A percentile compares a stretch with the other conserved stretches of the same genome.
Evolutionary conservation across 2,329 filamentous ascomycete species (phyloP).

Genomic region (Fusarium nanum): DNA sequence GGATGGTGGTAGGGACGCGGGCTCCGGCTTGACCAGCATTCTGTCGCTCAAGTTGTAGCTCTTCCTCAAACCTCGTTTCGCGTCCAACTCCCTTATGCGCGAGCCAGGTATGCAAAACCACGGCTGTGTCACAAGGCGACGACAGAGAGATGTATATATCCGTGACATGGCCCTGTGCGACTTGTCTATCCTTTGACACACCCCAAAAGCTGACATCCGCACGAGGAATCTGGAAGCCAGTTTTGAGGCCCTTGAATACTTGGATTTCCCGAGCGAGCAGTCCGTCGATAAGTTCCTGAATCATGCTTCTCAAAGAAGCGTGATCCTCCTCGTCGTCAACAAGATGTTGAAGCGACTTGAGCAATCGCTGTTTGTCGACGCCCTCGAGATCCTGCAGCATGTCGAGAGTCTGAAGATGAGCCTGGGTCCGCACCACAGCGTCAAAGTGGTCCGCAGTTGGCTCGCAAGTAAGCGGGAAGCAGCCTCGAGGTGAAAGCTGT

Average conservation of each 20-base stretch:
- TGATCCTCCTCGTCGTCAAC: neutral
- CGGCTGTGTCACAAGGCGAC: neutral
- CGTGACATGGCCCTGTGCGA: neutral
- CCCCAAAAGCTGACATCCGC: slow-evolving; percentile 9
- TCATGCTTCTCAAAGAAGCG: neutral
- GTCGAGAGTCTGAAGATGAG: slow-evolving; percentile 14
- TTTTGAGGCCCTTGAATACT: slow-evolving; percentile 6
- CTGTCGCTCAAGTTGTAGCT: slow-evolving; percentile 13
- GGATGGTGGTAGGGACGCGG: slow-evolving; percentile 19
- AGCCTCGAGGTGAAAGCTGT: slow-evolving; percentile 19
- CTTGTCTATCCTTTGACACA: neutral
- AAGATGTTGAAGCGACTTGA: slow-evolving; percentile 13
- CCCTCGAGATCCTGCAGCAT: slow-evolving; percentile 34
- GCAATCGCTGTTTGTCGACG: slow-evolving; percentile 19
- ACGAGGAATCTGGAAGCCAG: neutral
- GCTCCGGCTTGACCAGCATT: neutral
- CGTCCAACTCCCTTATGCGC: neutral
- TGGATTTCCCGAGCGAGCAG: neutral
- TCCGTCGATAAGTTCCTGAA: neutral
- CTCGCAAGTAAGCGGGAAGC: slow-evolving; percentile 26
- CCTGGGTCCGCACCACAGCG: slow-evolving; percentile 27
- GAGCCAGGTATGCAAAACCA: slow-evolving; percentile 5
- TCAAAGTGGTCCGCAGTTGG: slow-evolving; percentile 24
- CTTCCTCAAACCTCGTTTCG: slow-evolving; percentile 1
- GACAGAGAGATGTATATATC: slow-evolving; percentile 1